Conservation (phyloP, 345 rosid species). For the Gossypium stocksii region DNA sequence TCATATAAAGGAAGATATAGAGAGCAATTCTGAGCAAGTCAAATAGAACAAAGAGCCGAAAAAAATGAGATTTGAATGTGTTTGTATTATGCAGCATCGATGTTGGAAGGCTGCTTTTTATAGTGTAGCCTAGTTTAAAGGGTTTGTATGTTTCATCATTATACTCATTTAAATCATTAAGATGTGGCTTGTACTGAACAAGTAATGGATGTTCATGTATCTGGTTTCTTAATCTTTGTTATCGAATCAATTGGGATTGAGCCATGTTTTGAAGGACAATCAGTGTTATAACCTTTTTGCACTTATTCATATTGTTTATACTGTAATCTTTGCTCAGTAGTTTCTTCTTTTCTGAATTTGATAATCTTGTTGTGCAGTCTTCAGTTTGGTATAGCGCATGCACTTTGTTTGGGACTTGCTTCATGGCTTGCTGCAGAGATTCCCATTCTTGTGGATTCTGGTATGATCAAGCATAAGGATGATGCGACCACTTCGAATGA, state of each 20-base stretch:
- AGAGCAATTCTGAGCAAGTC: not conserved
- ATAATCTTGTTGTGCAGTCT: conserved; percentile 48
- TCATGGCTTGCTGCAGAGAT: conserved; percentile 99
- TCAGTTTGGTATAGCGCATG: conserved; percentile 92
- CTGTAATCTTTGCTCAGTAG: not conserved
- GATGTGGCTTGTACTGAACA: not conserved
- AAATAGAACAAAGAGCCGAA: not conserved
- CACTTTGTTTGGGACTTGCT: conserved; percentile 95
- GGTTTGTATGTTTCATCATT: not conserved
- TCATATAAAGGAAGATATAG: not conserved
- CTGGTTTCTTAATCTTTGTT: not conserved
- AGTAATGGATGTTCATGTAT: not conserved
- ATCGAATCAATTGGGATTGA: not conserved
- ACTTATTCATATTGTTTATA: not conserved
- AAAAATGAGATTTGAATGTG: not conserved
- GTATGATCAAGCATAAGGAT: conserved; percentile 96
- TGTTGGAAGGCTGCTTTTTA: not conserved
- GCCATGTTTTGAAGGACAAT: not conserved
- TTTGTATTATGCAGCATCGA: not conserved
- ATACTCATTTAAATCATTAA: not conserved
- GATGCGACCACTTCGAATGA: conserved; percentile 61
- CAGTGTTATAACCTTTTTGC: not conserved
- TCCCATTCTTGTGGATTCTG: conserved; percentile 91
- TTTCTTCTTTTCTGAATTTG: not conserved
- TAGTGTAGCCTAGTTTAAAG: not conserved